These are phyloP conservation scores for Brassica balearica DNA, from an alignment of 441 rosid species.

Conservation along the genomic window DNA sequence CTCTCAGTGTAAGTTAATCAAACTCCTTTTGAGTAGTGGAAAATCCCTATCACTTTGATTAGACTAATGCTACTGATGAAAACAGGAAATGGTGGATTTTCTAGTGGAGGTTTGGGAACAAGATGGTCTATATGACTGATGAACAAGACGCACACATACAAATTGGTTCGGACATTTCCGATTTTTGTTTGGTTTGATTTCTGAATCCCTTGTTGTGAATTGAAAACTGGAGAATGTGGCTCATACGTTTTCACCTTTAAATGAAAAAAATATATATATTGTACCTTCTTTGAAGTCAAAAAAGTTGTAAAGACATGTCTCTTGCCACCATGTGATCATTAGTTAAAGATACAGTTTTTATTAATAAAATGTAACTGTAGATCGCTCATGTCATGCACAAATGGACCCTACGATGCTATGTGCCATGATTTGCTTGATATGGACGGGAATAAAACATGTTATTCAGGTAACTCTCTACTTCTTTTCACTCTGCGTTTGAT, in stretches of 20 bases:
- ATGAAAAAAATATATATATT: slow-evolving; percentile 15
- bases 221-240: slow-evolving; percentile 16
- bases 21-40: not conserved
- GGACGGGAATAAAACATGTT: slow-evolving; percentile 64
- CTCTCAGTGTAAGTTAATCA: slow-evolving; percentile 61
- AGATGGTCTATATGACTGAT: slow-evolving; percentile 84
- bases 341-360: too few relatives aligned
- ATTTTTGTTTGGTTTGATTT: slow-evolving; percentile 4
- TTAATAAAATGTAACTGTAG: too few relatives aligned
- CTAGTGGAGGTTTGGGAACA: slow-evolving; percentile 93
- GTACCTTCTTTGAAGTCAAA: slow-evolving; percentile 7
- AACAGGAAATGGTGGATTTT: slow-evolving; percentile 94
- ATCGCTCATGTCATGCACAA: slow-evolving; percentile 53
- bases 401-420: slow-evolving; percentile 80
- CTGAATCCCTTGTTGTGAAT: slow-evolving; percentile 25
- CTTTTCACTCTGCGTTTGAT: too few relatives aligned
- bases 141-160: slow-evolving; percentile 24
- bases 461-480: slow-evolving; percentile 50
- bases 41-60: not conserved
- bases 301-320: not conserved
- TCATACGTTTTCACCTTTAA: slow-evolving; percentile 7
- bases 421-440: slow-evolving; percentile 72
- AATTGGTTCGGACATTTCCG: slow-evolving; percentile 31
- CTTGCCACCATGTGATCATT: not conserved
- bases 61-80: not conserved